Conservation (phyloP, 1,139 yeast species). For the Candida sanyaensis region DNA sequence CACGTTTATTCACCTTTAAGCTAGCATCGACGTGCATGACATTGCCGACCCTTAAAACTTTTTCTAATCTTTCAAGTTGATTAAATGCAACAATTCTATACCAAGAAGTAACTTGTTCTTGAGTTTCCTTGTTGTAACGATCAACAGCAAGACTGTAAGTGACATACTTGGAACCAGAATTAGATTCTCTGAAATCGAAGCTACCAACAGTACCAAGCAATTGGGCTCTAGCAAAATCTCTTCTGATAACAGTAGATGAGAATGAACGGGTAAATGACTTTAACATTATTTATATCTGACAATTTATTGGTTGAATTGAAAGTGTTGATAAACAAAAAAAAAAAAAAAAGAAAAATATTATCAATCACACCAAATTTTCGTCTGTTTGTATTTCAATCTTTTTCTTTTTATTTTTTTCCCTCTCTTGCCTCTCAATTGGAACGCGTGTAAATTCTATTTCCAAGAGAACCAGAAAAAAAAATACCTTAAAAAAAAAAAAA, state of each 20-base stretch:
- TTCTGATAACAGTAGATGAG: slow-evolving; percentile 31
- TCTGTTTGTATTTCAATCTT: neutral
- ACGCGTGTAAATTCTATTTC: neutral
- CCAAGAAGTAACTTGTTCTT: slow-evolving; percentile 38
- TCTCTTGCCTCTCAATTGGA: neutral
- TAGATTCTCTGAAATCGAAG: slow-evolving; percentile 39
- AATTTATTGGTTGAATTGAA: slow-evolving; percentile 2
- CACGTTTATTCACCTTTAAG: slow-evolving; percentile 34
- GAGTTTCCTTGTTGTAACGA: slow-evolving; percentile 35
- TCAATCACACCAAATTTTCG: neutral
- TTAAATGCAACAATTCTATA: slow-evolving; percentile 43
- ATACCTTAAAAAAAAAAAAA: neutral
- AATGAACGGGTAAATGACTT: slow-evolving; percentile 36
- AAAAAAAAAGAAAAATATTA: neutral
- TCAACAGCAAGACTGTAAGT: slow-evolving; percentile 48
- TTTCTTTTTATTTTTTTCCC: slow-evolving; percentile 2
- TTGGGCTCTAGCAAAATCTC: slow-evolving; percentile 44
- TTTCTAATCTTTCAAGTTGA: slow-evolving; percentile 37
- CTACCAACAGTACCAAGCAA: slow-evolving; percentile 46
- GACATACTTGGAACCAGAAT: slow-evolving; percentile 39
- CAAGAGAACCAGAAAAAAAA: neutral
- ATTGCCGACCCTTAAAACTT: slow-evolving; percentile 43
- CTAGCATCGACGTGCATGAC: slow-evolving; percentile 46
- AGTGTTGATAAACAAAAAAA: neutral
- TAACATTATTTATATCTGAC: slow-evolving; percentile 21